phyloP scores from a whole-genome alignment of 2,329 filamentous ascomycete genomes.

The Aspergillus phoenicis region DNA sequence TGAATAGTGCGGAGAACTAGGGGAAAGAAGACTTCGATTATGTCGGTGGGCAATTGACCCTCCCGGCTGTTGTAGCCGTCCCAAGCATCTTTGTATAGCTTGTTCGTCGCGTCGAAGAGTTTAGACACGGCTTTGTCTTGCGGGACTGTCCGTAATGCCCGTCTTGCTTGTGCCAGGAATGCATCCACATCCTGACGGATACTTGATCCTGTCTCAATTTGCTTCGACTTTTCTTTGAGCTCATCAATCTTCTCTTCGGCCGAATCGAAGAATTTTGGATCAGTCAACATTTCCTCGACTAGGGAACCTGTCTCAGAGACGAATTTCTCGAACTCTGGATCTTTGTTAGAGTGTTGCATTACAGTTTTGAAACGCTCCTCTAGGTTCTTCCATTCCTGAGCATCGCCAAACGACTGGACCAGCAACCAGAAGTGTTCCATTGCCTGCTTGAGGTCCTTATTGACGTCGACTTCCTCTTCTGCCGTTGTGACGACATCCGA shows the following conservation, averaged over 20 bases:
- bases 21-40: slow-evolving; percentile 78
- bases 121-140: slow-evolving; percentile 73
- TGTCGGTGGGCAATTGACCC: slow-evolving; percentile 71
- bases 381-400: slow-evolving; percentile 72
- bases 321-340: slow-evolving; percentile 80
- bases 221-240: slow-evolving; percentile 58
- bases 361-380: slow-evolving; percentile 70
- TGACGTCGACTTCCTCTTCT: slow-evolving; percentile 71
- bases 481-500: slow-evolving; percentile 67
- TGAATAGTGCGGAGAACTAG: slow-evolving; percentile 76
- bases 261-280: slow-evolving; percentile 82
- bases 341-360: slow-evolving; percentile 71
- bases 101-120: slow-evolving; percentile 66
- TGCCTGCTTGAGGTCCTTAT: slow-evolving; percentile 73
- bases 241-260: slow-evolving; percentile 67
- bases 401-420: slow-evolving; percentile 76
- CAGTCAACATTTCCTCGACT: slow-evolving; percentile 77
- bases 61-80: slow-evolving; percentile 67
- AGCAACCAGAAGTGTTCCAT: slow-evolving; percentile 80
- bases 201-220: slow-evolving; percentile 65
- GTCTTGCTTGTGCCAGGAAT: slow-evolving; percentile 68
- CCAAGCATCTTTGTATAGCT: slow-evolving; percentile 70
- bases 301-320: slow-evolving; percentile 72
- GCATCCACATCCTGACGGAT: slow-evolving; percentile 73
- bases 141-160: slow-evolving; percentile 68